Base-by-base conservation (phyloP, 2,329 filamentous ascomycete species). In the Diaporthe sp. region DNA sequence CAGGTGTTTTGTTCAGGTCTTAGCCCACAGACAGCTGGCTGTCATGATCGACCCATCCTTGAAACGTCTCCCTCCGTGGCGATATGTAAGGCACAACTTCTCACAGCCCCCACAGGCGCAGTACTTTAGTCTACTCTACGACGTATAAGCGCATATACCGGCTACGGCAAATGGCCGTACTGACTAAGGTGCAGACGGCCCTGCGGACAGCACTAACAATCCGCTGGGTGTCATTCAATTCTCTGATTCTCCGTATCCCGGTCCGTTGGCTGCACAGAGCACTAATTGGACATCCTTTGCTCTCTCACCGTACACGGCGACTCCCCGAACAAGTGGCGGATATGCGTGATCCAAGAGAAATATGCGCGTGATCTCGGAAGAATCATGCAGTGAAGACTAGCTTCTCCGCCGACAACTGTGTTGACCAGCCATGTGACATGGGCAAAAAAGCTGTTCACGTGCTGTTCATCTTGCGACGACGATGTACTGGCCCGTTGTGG, bases 51-150 rank as follows among this genome's bases (percentile, higher is more conserved):
- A 70, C 65, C 49, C 49, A 70, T 70, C 65, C 58, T 63, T 44
- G 49, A 42, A 73, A 55, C 71, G 13, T 44, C 47, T 57, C 58
- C 58, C 34, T 44, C 65, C 34, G 65, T 55, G 65, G 65, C 34
- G 37, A 70, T 28, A 22, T 42, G 34, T 53, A 55, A 55, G 65
- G 47, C 34, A 70, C 49, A 55, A 70, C 65, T 42, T 65, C 44
- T 61, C 57, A 74, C 75, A 74, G 75, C 75, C 72, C 73, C 75
- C 57, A 74, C 72, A 53, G 65, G 65, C 65, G 72, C 71, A 25
- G 61, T 65, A 12, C 57, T 25, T n/a, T 61, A 42, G 34, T 39
- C 57, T 31, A 20, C 22, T 60, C n/a, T 60, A 42, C 42, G 60
- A 39, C 34, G 42, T 60, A 60, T 60, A 51, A 44, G 34, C 22